A percentile compares a stretch with the other conserved stretches of the same genome.
phyloP scores from a whole-genome alignment of 1,284 basidiomycete species.

The Peniophora sp. region DNA sequence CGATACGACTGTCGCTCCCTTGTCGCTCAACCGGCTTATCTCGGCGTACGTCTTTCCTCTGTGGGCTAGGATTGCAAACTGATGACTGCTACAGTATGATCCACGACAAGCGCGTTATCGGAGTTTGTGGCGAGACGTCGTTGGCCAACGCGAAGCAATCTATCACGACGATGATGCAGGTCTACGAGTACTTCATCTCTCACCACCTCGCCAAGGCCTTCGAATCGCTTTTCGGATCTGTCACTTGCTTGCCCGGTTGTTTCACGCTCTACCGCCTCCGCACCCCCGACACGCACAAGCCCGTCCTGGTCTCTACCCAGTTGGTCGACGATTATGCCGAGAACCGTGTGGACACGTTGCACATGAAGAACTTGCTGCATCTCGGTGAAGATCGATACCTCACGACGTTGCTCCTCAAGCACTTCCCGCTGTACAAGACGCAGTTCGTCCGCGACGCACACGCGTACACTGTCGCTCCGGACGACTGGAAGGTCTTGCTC shows the following conservation, averaged over 20 bases:
- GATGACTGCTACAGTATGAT: conserved; percentile 53
- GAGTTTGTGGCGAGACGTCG: conserved; percentile 91
- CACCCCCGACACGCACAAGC: conserved; percentile 89
- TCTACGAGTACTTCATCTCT: conserved; percentile 97
- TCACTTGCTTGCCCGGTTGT: conserved; percentile 97
- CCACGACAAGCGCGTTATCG: conserved; percentile 89
- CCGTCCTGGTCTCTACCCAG: conserved; percentile 81
- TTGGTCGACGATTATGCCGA: conserved; percentile 93
- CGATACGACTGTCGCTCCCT: conserved; percentile 87
- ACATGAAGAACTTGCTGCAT: conserved; percentile 95
- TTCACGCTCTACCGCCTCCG: conserved; percentile 93
- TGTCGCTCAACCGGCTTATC: conserved; percentile 83
- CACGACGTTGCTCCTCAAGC: conserved; percentile 91
- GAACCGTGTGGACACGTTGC: conserved; percentile 93
- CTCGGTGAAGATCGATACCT: conserved; percentile 98
- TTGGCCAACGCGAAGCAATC: conserved; percentile 88
- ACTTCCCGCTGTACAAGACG: conserved; percentile 89
- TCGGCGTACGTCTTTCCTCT: conserved; percentile 64
- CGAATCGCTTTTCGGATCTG: conserved; percentile 92
- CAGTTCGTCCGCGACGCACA: conserved; percentile 93
- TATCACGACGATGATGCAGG: conserved; percentile 97
- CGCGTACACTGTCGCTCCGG: conserved; percentile 87
- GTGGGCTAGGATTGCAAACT: background rate
- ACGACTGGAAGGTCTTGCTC: conserved; percentile 91
- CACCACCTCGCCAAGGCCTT: conserved; percentile 98